Evolutionary conservation across 2,329 filamentous ascomycete species (phyloP), one percentile per base, ranked within the genome.

Genomic region (Diaporthe sp.): DNA sequence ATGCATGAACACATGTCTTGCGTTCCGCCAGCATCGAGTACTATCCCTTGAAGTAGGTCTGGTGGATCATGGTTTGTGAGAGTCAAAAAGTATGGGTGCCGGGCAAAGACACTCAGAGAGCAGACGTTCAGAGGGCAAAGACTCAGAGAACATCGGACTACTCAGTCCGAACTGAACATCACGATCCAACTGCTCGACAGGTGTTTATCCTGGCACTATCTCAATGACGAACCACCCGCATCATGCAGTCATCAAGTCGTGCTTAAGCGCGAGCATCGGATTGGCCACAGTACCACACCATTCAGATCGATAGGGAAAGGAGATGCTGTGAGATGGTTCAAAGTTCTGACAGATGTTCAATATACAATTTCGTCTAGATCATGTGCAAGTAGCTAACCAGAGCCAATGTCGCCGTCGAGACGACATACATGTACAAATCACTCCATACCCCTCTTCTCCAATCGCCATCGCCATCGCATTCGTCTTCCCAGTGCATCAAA

Each of bases 211-310:
- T 10, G 6, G 15, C 15, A 28, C 44, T 49, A 37, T 22, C 39
- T 49, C 28, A 44, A 44, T 28, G 60, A 44, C 13, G 37, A 44
- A 25, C 13, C 17, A 22, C 60, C 39, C 39, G n/a, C 37, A 31
- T 67, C 2, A 31, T 67, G 61, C 61, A 67, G 61, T 67, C 61
- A 67, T 51, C 61, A 67, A 51, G 28, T 51, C 28, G 28, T 28
- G 44, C 19, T 19, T 19, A 49, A 17, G 17, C 28, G 17, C 44
- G 19, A 34, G 44, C 28, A n/a, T 13, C 42, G 12, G 44, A 67
- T 67, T 67, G 61, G 42, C 2, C 17, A n/a, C n/a, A 9, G 42
- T 4, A 22, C 8, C 61, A 51, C 61, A 34, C 42, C 15, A 4
- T 44, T 28, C 7, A 9, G 17, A 49, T 49, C 28, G 61, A 17